A percentile compares a stretch with the other conserved stretches of the same genome.
Evolutionary conservation across 371 early-diverging fungal species (phyloP).

Genomic region (Cokeromyces recurvatus): DNA sequence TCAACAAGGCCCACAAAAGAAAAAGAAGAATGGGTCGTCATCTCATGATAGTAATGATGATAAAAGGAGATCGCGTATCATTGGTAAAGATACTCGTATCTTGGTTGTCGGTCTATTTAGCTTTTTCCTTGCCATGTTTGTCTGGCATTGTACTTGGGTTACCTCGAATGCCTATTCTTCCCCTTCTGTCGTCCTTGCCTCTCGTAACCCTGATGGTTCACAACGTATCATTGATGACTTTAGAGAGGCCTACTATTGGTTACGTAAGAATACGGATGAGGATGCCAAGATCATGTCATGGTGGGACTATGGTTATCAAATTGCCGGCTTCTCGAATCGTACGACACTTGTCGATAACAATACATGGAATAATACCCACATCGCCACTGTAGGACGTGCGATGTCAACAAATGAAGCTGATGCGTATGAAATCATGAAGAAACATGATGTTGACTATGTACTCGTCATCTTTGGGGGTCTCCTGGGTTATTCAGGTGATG

Average conservation of each 20-base stretch:
- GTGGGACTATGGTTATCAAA: conserved; percentile 99
- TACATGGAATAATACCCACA: conserved; percentile 99
- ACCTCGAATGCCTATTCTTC: conserved; percentile 97
- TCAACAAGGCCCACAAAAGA: not conserved
- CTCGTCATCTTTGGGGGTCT: conserved; percentile 95
- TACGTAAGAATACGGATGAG: conserved; percentile 91
- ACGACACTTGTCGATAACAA: conserved; percentile 99
- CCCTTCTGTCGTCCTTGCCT: conserved; percentile 97
- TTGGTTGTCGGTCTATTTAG: conserved; percentile 54
- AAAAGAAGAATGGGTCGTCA: conserved; percentile 5
- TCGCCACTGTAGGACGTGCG: conserved; percentile 97
- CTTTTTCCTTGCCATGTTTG: conserved; percentile 76
- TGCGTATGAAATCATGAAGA: conserved; percentile 84
- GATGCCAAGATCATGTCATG: conserved; percentile 97
- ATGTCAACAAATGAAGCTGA: conserved; percentile 90
- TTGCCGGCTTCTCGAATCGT: conserved; percentile 98
- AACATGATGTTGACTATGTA: conserved; percentile 95
- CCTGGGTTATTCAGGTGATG: conserved; percentile 97
- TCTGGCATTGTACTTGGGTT: conserved; percentile 98
- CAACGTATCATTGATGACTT: conserved; percentile 98
- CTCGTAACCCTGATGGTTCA: conserved; percentile 79
- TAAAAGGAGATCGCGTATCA: conserved; percentile 27
- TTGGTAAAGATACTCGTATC: conserved; percentile 38
- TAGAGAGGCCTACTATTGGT: conserved; percentile 99
- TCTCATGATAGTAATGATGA: conserved; percentile 18